These are phyloP conservation scores for Batrachochytrium dendrobatidis DNA, from an alignment of 371 early-diverging fungal species.

Conservation along the genomic window DNA sequence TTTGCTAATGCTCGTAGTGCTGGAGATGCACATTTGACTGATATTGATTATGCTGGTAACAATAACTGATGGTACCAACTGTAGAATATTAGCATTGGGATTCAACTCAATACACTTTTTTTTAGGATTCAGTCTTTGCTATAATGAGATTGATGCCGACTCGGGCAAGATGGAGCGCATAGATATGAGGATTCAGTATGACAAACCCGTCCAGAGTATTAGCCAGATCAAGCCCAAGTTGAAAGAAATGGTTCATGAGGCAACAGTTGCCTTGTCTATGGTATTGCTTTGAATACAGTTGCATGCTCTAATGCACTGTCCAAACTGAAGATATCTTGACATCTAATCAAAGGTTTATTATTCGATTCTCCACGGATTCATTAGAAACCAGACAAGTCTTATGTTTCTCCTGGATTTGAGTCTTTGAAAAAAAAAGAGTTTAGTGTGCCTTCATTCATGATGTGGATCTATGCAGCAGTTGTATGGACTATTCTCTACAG, in stretches of 20 bases:
- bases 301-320: too few species aligned
- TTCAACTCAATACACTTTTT: not conserved
- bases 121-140: not conserved
- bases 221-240: not conserved
- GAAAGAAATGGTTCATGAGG: not conserved
- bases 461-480: not conserved
- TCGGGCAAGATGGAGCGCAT: not conserved
- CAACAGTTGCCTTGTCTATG: not conserved
- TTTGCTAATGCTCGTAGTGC: not conserved
- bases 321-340: not conserved
- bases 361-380: not conserved
- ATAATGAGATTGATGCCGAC: not conserved
- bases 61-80: not conserved
- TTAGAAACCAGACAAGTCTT: not conserved
- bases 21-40: not conserved
- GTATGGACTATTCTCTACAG: not conserved
- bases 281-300: not conserved
- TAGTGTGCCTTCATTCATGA: not conserved
- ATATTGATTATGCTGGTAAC: not conserved
- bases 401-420: not conserved
- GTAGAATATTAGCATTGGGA: not conserved
- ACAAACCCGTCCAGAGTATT: not conserved
- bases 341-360: not conserved
- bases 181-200: not conserved
- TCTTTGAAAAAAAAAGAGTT: not conserved